Base-by-base conservation (phyloP, 106 monocot species). In the Posidonia australis region DNA sequence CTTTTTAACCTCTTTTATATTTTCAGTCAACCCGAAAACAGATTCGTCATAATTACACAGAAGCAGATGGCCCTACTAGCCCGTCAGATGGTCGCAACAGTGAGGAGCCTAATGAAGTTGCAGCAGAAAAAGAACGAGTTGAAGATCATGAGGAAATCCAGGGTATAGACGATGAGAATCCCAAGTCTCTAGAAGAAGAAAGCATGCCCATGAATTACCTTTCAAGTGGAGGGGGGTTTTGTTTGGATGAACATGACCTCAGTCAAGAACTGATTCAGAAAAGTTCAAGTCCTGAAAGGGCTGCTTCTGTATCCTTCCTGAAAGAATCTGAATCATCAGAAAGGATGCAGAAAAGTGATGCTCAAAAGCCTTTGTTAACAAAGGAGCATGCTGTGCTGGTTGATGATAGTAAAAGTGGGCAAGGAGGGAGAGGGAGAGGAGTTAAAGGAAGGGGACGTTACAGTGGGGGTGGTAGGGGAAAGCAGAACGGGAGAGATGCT, bases 1-100 rank as follows among this genome's bases (percentile, higher is more conserved):
- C 0, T 11, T 60, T 2, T 60, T 28, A 30, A 60, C 18, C 32
- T 13, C 1, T 23, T n/a, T n/a, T 28, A 9, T 5, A 19, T 21
- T 49, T 65, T 51, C 75, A 89, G 87, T 92, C 92, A 66, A 64
- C 36, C 21, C 72, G 88, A 36, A 73, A 48, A 21, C 66, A 67
- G 49, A 80, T 71, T 54, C 76, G 78, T 42, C 82, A 82, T 7
- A 66, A 78, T 29, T 92, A 83, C 64, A 62, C 67, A 26, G 85
- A 88, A 69, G 58, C 3, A 48, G 77, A 52, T 32, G 22, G 27
- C 13, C n/a, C 17, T 30, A 42, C 46, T 24, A 16, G 10, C 17
- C 21, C 19, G 10, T 62, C 22, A 18, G 55, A 47, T 36, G 30
- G 44, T n/a, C 18, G 26, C 4, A 46, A 46, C 19, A 21, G 25